phyloP scores from a whole-genome alignment of 495 filamentous ascomycete genomes.

The Tuber indicum region DNA sequence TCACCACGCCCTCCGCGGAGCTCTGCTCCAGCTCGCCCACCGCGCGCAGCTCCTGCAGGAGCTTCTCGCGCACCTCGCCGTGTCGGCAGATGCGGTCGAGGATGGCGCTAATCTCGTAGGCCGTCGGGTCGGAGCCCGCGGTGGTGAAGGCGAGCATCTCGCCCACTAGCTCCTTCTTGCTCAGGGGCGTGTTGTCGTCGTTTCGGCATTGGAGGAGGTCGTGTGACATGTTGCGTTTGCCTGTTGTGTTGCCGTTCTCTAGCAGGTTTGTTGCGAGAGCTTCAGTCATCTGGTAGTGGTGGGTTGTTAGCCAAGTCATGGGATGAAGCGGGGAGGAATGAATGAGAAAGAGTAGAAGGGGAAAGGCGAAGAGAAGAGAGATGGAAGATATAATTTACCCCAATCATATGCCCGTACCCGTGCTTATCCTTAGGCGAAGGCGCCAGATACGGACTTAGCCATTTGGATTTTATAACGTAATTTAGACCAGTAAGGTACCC shows the following conservation, averaged over 20 bases:
- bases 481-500: constrained; percentile 2
- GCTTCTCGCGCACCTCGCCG: not conserved
- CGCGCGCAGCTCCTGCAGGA: not conserved
- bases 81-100: constrained; percentile 7
- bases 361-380: not conserved
- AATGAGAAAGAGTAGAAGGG: not conserved
- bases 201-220: constrained; percentile 10
- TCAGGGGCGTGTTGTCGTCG: constrained; percentile 1
- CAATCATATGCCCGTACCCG: not conserved
- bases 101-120: constrained; percentile 7
- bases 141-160: constrained; percentile 11
- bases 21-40: constrained; percentile 2
- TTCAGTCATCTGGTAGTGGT: not conserved
- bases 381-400: not conserved
- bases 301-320: not conserved
- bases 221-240: constrained; percentile 5
- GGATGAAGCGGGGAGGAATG: not conserved
- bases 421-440: not conserved
- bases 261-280: not conserved
- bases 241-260: not conserved
- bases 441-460: not conserved
- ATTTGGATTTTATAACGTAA: not conserved
- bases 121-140: constrained; percentile 16
- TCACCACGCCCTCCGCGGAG: not conserved
- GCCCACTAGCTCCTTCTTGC: not conserved